Evolutionary conservation across 2,329 filamentous ascomycete genomes (phyloP), one percentile per base, ranked within the genome.

Genomic region (Pestalotiopsis sp.): DNA sequence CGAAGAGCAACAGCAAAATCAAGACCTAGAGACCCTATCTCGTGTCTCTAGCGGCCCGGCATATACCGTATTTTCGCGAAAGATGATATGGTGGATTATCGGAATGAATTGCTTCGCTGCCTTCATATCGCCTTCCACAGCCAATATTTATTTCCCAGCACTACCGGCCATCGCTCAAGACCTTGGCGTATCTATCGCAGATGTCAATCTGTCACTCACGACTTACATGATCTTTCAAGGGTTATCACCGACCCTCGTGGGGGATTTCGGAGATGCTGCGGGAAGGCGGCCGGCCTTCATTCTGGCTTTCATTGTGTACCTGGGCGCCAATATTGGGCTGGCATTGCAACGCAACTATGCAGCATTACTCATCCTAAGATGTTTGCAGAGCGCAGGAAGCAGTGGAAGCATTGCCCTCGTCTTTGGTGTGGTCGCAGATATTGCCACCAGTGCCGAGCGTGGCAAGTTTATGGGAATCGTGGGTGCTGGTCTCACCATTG

Each of bases 381-480:
- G 87, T 79, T 68, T 91, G 3, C 90, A 92, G 74, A 89, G 88
- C 39, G 83, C 84, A 0, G 90, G 91, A 0, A 91, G 88, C 75
- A 91, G 88, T 72, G 90, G 90, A 0, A 92, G 91, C 0, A 83
- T 94, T n/a, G 90, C 92, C 0, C 82, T 96, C 1, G 89, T 88
- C 0, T 91, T 87, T 70, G 93, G 90, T 2, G 88, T 94, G 1
- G 87, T 95, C 14, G 90, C 91, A 0, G 93, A 96, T 73, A 85
- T 94, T 4, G 86, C 90, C 0, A 89, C 91, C 0, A 89, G 87
- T 60, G 85, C 87, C 0, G 91, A 95, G 77, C 83, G 93, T 72
- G 93, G 93, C 2, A 87, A 86, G 67, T 95, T 92, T 75, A 91
- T 95, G 81, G 92, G 88, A 64, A 86, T 90, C 69, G 87, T 90